These are phyloP conservation scores for Sporothrix sp. DNA, from an alignment of 2,329 filamentous ascomycete species.

Conservation along the genomic window DNA sequence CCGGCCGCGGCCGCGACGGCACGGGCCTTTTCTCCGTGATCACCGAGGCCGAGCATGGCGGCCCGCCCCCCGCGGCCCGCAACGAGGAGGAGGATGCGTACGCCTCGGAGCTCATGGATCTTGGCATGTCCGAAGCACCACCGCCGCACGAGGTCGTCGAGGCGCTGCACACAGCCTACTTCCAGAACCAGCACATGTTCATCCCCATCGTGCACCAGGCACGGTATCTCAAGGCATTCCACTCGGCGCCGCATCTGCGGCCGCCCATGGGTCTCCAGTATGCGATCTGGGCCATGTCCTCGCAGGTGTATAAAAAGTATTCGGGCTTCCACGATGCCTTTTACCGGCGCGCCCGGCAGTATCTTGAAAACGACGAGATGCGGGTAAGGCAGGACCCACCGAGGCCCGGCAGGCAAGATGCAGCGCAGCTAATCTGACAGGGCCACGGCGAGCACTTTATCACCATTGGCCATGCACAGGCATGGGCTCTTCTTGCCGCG, in stretches of 20 bases:
- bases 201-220: constrained; percentile 69
- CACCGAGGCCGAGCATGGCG: background rate
- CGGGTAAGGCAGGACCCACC: constrained; percentile 39
- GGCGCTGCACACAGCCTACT: constrained; percentile 72
- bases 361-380: constrained; percentile 77
- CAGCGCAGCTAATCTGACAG: constrained; percentile 22
- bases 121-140: constrained; percentile 73
- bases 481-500: constrained; percentile 63
- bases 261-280: constrained; percentile 79
- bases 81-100: background rate
- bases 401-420: too few species aligned
- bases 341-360: constrained; percentile 72
- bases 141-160: constrained; percentile 72
- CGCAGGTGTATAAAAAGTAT: constrained; percentile 64
- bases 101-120: constrained; percentile 59
- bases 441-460: constrained; percentile 73
- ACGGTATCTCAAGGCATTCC: constrained; percentile 65
- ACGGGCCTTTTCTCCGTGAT: constrained; percentile 1
- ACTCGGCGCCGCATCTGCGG: constrained; percentile 59
- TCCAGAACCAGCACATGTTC: constrained; percentile 61
- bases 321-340: constrained; percentile 63
- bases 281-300: constrained; percentile 75
- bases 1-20: background rate
- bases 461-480: constrained; percentile 68
- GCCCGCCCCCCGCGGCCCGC: background rate